Evolutionary conservation across 148 eudicot genomes (phyloP), one percentile per base, ranked within the genome.

Genomic region (Cornus controversa): DNA sequence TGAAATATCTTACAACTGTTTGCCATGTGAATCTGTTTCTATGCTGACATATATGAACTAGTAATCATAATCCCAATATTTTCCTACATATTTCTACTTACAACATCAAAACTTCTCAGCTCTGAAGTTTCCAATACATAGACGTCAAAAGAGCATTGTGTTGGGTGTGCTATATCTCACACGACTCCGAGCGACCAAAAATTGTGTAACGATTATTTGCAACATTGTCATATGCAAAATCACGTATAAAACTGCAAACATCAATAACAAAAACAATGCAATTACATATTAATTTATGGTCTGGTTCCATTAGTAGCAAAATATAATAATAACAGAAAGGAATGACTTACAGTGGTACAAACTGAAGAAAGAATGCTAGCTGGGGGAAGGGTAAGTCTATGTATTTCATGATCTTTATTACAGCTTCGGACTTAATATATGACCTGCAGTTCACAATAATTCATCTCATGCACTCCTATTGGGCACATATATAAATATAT

Each of bases 391-490:
- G 99, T 73, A 93, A 85, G 81, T 96, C 71, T 68, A 96, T 88
- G 90, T 92, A 93, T 69, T 96, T 94, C 99, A 96, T 96, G 73
- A 96, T 93, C 96, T 92, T 96, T 70, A 93, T 71, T 26, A 96
- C 99, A 76, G 99, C 99, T 85, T 90, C 98, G 47, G 99, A 96
- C 75, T 96, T 96, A 24, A 91, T 89, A 75, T 93, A 91, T 66
- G 98, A 84, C 81, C 99, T 96, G 90, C 22, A 77, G 76, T 18
- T 34, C 67, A 66, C 42, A 73, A 53, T 18, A 69, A 69, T 60
- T 60, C 10, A 69, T 75, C 42, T 22, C 64, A 20, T 60, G 47
- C 62, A 29, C 73, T 67, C 66, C 31, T 5, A 67, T 2, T 65
- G n/a, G 2, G 26, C 6, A 40, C 45, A 40, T 31, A 31, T 5